phyloP scores from a whole-genome alignment of 75 land plant genomes.

The Picea glauca region DNA sequence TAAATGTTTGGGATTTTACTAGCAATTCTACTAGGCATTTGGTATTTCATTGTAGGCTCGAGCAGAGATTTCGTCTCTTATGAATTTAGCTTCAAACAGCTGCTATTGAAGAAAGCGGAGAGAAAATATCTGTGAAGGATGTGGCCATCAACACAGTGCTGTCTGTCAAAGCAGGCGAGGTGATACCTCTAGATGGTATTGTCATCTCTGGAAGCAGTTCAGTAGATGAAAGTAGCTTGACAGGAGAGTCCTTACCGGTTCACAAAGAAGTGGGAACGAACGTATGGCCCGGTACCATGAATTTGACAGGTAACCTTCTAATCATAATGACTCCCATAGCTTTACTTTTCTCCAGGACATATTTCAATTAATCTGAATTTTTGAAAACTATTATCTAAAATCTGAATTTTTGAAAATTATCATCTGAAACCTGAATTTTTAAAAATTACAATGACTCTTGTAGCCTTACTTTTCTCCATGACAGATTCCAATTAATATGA shows the following conservation, averaged over 20 bases:
- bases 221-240: conserved; percentile 83
- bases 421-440: too few relatives aligned
- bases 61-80: conserved; percentile 64
- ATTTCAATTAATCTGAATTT: too few relatives aligned
- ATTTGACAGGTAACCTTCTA: conserved; percentile 57
- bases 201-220: conserved; percentile 76
- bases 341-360: too few relatives aligned
- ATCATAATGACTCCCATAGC: conserved; percentile 59
- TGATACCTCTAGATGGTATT: conserved; percentile 82
- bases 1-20: too few relatives aligned
- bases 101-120: conserved; percentile 60
- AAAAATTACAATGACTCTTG: too few relatives aligned
- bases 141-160: conserved; percentile 62
- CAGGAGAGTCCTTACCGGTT: conserved; percentile 87
- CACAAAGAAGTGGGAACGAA: conserved; percentile 55
- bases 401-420: too few relatives aligned
- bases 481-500: too few relatives aligned
- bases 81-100: conserved; percentile 83
- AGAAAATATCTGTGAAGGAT: conserved; percentile 54
- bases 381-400: too few relatives aligned
- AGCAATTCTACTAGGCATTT: too few relatives aligned
- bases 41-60: conserved; percentile 50
- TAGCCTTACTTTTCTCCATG: too few relatives aligned
- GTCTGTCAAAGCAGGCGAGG: conserved; percentile 90
- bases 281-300: conserved; percentile 86